A percentile compares a stretch with the other conserved stretches of the same genome.
Evolutionary conservation across 345 rosid genomes (phyloP).

Genomic region (Aegle marmelos): DNA sequence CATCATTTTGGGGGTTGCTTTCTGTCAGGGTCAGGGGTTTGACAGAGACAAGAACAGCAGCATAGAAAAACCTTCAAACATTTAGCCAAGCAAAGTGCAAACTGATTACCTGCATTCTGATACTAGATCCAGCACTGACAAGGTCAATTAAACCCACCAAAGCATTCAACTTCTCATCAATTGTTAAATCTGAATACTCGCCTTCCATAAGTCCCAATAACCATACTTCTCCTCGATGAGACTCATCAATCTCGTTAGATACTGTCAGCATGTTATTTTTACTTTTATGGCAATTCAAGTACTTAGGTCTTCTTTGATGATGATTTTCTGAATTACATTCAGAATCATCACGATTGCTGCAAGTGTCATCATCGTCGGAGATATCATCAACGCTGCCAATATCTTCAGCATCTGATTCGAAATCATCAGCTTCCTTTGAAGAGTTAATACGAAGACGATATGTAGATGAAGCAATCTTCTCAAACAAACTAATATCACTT

Average conservation of each 20-base stretch:
- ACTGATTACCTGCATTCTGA: conserved; percentile 73
- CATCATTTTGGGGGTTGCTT: background rate
- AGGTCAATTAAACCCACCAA: conserved; percentile 83
- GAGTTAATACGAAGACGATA: conserved; percentile 72
- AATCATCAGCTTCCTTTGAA: conserved; percentile 45
- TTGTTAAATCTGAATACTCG: conserved; percentile 85
- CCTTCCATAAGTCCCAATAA: conserved; percentile 90
- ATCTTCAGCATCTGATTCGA: conserved; percentile 67
- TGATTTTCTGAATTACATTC: conserved; percentile 50
- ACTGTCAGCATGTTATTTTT: conserved; percentile 39
- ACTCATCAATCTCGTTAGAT: conserved; percentile 88
- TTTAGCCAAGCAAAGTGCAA: background rate
- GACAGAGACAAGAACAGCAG: background rate
- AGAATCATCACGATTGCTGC: conserved; percentile 57
- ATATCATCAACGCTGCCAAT: conserved; percentile 87
- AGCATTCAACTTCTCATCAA: conserved; percentile 80
- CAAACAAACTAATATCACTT: conserved; percentile 92
- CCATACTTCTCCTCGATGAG: conserved; percentile 92
- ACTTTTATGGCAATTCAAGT: conserved; percentile 28
- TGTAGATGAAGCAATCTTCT: conserved; percentile 75
- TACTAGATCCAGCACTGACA: conserved; percentile 69
- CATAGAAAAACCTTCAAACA: background rate
- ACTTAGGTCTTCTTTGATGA: conserved; percentile 33
- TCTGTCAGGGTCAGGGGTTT: background rate
- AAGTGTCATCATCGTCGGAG: conserved; percentile 34